Evolutionary conservation across 441 rosid genomes (phyloP), one percentile per base, ranked within the genome.

Genomic region (Populus tomentosa): DNA sequence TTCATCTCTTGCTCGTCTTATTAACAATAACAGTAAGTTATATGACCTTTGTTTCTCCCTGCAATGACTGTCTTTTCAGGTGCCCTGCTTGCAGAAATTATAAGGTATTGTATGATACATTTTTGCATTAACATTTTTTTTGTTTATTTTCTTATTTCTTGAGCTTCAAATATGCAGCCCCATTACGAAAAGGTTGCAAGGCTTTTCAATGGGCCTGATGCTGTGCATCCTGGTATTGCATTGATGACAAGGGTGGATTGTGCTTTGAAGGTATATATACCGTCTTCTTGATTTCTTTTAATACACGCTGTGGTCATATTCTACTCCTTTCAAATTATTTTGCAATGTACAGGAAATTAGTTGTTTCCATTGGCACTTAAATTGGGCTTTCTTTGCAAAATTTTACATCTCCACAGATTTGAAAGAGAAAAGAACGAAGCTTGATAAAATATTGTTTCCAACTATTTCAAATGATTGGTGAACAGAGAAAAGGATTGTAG

Each of bases 21-120:
- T 61, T 75, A 72, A 70, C 30, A 69, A 69, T 78, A 46, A 70
- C 38, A 46, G 56, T 32, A 50, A 62, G 62, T 75, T 71, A 66
- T 79, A 28, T 86, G 81, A 85, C 70, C 11, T 67, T 67, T 30
- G 66, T 80, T 26, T 53, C 66, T 81, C 40, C 68, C 2, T 84
- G 72, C 18, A 33, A 74, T 71, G 68, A 24, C 70, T 82, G 66
- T 56, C 11, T 80, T 83, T 82, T 81, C 88, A 95, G 97, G 99
- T 94, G 99, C 68, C 99, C 99, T 81, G 97, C 99, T 72, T 95
- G 98, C 89, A 87, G 95, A 85, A 92, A 91, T 84, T 95, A 95
- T 80, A 92, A 92, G 99, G 99, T 95, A 88, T 63, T 26, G 33
- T 72, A 24, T 77, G 53, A 75, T 26, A 46, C 16, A 3, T 21